phyloP scores from a whole-genome alignment of 805 yeast species.

The Suhomyces sp. region DNA sequence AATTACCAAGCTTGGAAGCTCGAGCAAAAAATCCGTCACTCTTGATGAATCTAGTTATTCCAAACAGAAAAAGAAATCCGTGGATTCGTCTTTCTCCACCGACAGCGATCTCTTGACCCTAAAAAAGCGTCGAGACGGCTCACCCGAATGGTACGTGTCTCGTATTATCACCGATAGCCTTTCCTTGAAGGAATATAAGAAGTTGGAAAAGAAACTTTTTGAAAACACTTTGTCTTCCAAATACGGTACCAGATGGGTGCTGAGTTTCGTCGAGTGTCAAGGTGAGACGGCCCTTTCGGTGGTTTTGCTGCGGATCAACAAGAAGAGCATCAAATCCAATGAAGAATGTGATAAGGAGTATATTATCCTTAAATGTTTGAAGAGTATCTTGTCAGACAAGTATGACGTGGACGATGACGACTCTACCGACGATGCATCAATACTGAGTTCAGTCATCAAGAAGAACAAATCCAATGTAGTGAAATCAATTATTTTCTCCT shows the following conservation, averaged over 20 bases:
- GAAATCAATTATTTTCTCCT: constrained; percentile 35
- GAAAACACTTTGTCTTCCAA: constrained; percentile 19
- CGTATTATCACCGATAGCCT: constrained; percentile 34
- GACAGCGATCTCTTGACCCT: constrained; percentile 15
- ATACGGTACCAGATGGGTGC: constrained; percentile 26
- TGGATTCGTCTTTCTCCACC: constrained; percentile 8
- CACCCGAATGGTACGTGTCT: constrained; percentile 42
- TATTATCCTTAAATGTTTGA: constrained; percentile 37
- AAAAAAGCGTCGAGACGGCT: constrained; percentile 31
- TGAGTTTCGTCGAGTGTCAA: constrained; percentile 35
- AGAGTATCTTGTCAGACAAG: constrained; percentile 26
- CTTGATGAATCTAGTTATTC: constrained; percentile 4
- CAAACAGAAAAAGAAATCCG: constrained; percentile 10
- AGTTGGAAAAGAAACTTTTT: constrained; percentile 31
- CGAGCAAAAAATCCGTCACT: constrained; percentile 2
- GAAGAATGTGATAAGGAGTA: constrained; percentile 43
- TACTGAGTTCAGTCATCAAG: constrained; percentile 8
- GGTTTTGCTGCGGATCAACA: constrained; percentile 35
- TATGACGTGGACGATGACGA: constrained; percentile 12
- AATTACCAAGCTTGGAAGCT: constrained; percentile 8
- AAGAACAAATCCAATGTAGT: constrained; percentile 32
- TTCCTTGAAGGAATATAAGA: constrained; percentile 30
- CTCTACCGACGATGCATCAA: constrained; percentile 5
- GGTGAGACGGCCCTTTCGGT: constrained; percentile 44
- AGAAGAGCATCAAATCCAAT: constrained; percentile 42